These are phyloP conservation scores for Thalassiosira profunda DNA, from an alignment of 108 stramenopile genomes.

Conservation along the genomic window DNA sequence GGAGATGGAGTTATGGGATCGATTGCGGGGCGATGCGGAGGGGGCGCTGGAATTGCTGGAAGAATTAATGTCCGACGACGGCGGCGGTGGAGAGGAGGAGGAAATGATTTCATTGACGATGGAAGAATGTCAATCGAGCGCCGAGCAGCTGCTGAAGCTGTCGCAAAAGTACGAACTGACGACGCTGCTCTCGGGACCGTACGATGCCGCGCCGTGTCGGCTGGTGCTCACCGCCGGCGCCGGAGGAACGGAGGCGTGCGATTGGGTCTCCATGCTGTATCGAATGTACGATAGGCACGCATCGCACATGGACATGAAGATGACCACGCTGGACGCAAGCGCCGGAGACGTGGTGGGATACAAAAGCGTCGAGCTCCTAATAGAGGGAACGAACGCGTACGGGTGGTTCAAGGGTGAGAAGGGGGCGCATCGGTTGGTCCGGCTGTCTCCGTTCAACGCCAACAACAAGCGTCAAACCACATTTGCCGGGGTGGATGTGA, in stretches of 20 bases:
- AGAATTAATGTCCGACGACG: neutral
- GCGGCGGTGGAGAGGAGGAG: conserved; percentile 37
- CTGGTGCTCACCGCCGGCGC: conserved; percentile 97
- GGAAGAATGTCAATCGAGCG: conserved; percentile 57
- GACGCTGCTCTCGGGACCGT: conserved; percentile 71
- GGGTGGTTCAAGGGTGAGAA: conserved; percentile 94
- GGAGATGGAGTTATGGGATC: conserved; percentile 57
- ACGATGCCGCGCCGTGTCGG: conserved; percentile 75
- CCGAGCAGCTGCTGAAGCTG: conserved; percentile 48
- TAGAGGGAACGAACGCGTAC: conserved; percentile 71
- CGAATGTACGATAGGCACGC: conserved; percentile 89
- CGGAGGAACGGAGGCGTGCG: conserved; percentile 96
- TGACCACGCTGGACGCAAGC: conserved; percentile 54
- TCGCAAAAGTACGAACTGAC: conserved; percentile 69
- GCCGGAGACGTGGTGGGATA: conserved; percentile 88
- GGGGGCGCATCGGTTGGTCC: conserved; percentile 95
- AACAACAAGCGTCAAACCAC: conserved; percentile 97
- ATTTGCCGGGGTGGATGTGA: conserved; percentile 95
- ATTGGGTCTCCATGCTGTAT: conserved; percentile 89
- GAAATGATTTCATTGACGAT: conserved; percentile 35
- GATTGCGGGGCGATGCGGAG: conserved; percentile 49
- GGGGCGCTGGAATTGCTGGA: conserved; percentile 69
- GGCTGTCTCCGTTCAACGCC: conserved; percentile 94
- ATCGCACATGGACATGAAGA: conserved; percentile 63
- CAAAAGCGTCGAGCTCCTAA: conserved; percentile 85